Base-by-base conservation (phyloP, 352 stramenopile genomes). In the Pythium rhizo-oryzae region DNA sequence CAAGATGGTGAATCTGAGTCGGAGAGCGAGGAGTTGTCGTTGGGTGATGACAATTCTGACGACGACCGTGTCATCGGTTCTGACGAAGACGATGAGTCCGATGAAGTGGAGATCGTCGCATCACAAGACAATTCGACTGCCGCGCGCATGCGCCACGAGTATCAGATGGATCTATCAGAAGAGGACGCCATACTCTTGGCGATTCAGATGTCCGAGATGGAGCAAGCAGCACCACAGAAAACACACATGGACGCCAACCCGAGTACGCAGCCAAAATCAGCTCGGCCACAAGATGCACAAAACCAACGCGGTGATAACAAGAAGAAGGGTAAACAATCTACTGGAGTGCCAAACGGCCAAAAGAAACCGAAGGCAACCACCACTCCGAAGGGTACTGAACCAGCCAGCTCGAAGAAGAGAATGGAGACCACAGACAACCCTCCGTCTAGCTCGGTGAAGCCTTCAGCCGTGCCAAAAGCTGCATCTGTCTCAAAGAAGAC, bases 1-100 rank as follows among this genome's bases (percentile, higher is more conserved):
- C 79, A 85, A 46, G 66, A 82, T 46, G 72, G 76, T n/a, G 69
- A 79, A 35, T 82, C 82, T 0, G 79, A 87, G 13, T 76, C 70
- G 0, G 70, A 72, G 8, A 76, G 70, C 30, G 81, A 89, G 13
- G 78, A 82, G 19, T 43, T 89, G 1, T 64, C 87, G 21, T 71
- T 89, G 33, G 77, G 41, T 0, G 78, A 81, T 11, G 80, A 91
- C 53, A 82, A 77, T 55, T 93, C 85, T 6, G 85, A 91, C 37
- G 83, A 90, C 50, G 78, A 89, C 43, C 76, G 70, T n/a, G 54
- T 75, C 21, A 75, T 76, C 35, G 65, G 67, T 21, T 85, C 75
- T 9, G 78, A 87, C 51, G 73, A 75, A 35, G 70, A 83, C 30
- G 55, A 72, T 2, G 74, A 80, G 21, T 76, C 79, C 4, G 75